A percentile compares a stretch with the other conserved stretches of the same genome.
Evolutionary conservation across 2,329 filamentous ascomycete species (phyloP).

Genomic region (Ascochyta koolunga): DNA sequence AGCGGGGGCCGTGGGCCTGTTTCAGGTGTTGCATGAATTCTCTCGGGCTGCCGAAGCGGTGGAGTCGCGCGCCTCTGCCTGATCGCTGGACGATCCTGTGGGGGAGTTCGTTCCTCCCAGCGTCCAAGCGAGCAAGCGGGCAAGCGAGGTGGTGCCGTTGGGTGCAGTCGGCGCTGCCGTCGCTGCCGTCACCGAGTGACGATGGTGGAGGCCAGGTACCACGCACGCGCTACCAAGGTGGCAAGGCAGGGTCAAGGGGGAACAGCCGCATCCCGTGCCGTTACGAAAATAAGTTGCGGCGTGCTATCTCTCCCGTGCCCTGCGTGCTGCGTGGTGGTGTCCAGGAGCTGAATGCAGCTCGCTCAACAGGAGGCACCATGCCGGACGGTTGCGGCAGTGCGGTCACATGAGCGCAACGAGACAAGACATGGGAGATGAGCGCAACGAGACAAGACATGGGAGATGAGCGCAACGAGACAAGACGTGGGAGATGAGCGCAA

Average conservation of each 20-base stretch:
- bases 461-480: neutral
- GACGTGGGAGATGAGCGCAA: neutral
- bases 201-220: constrained; percentile 5
- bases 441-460: too few relatives aligned
- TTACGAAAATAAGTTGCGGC: neutral
- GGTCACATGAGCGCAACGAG: constrained; percentile 3
- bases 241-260: constrained; percentile 12
- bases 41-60: constrained; percentile 19
- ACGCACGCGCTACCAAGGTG: constrained; percentile 1
- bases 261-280: constrained; percentile 9
- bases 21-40: constrained; percentile 40
- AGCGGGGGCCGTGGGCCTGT: constrained; percentile 27
- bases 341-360: constrained; percentile 11
- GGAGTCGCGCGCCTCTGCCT: constrained; percentile 15
- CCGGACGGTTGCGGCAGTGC: constrained; percentile 9
- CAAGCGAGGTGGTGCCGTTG: constrained; percentile 12
- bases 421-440: neutral
- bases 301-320: neutral
- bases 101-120: constrained; percentile 10
- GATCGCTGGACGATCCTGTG: constrained; percentile 22
- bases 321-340: constrained; percentile 4
- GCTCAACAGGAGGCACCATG: constrained; percentile 3
- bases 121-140: too few relatives aligned
- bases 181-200: constrained; percentile 2
- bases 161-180: constrained; percentile 1